A percentile compares a stretch with the other conserved stretches of the same genome.
Evolutionary conservation across 2,329 filamentous ascomycete species (phyloP).

Genomic region (Monilinia aucupariae): DNA sequence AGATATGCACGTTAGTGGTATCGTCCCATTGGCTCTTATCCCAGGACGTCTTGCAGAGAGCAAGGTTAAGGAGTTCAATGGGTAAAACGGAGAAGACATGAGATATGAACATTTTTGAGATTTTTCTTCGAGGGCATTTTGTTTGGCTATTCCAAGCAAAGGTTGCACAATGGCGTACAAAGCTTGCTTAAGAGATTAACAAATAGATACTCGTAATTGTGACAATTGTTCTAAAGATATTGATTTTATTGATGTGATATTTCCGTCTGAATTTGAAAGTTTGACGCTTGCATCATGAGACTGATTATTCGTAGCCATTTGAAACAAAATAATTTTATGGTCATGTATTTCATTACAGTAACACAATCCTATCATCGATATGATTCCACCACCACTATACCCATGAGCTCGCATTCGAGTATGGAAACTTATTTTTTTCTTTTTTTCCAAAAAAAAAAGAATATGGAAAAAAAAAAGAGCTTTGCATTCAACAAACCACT

Average conservation of each 20-base stretch:
- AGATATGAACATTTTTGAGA: constrained; percentile 22
- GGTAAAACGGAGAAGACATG: constrained; percentile 23
- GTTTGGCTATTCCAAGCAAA: constrained; percentile 18
- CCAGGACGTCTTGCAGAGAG: constrained; percentile 59
- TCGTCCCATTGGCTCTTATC: constrained; percentile 83
- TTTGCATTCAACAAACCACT: no score
- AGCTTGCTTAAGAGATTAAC: constrained; percentile 28
- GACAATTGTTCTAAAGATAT: constrained; percentile 1
- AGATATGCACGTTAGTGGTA: constrained; percentile 87
- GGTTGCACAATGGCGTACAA: constrained; percentile 29
- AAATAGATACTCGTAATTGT: constrained; percentile 34
- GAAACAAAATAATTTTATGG: background rate
- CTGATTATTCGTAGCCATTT: background rate
- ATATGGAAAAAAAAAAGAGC: no score
- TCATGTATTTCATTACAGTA: no score
- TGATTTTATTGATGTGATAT: background rate
- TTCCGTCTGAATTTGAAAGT: background rate
- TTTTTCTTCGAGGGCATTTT: constrained; percentile 24
- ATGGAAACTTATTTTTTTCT: no score
- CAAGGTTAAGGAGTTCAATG: constrained; percentile 53
- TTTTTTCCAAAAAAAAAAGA: no score
- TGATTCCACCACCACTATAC: no score
- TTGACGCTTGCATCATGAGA: background rate
- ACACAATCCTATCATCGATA: no score
- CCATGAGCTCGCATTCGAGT: no score